A percentile compares a stretch with the other conserved stretches of the same genome.
Conservation (phyloP, 352 stramenopile genomes). For the Phytophthora syringae region DNA sequence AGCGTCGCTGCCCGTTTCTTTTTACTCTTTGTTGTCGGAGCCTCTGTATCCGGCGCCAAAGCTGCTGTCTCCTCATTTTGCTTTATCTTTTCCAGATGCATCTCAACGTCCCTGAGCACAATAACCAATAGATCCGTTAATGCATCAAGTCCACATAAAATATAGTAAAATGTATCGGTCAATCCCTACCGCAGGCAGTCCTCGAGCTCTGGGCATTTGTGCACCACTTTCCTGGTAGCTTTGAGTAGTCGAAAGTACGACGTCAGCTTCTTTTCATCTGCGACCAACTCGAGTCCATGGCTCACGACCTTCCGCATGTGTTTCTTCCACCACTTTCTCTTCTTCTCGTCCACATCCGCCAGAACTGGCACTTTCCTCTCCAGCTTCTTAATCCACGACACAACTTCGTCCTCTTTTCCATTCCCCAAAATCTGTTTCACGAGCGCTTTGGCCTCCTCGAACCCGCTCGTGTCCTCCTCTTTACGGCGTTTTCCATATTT, state of each 20-base stretch:
- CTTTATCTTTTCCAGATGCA: constrained; percentile 18
- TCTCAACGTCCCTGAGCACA: constrained; percentile 20
- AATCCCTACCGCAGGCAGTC: constrained; percentile 20
- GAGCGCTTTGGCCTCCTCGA: constrained; percentile 24
- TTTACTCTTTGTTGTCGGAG: constrained; percentile 22
- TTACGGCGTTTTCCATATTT: constrained; percentile 3
- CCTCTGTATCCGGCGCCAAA: neutral
- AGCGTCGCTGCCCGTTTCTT: constrained; percentile 36
- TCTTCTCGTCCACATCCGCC: constrained; percentile 22
- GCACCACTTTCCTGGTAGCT: constrained; percentile 20
- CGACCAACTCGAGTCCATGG: constrained; percentile 20
- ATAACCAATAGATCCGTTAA: neutral
- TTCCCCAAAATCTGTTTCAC: constrained; percentile 16
- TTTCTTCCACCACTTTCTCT: constrained; percentile 38
- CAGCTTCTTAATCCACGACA: constrained; percentile 12
- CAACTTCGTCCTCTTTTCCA: constrained; percentile 12
- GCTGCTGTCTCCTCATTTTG: neutral
- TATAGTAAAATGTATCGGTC: neutral
- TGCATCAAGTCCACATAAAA: neutral
- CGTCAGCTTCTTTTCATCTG: neutral
- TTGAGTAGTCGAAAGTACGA: constrained; percentile 8
- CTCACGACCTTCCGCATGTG: constrained; percentile 18
- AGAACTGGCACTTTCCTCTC: constrained; percentile 25
- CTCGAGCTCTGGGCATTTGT: constrained; percentile 30
- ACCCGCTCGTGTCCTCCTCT: neutral